phyloP scores from a whole-genome alignment of 2,329 filamentous ascomycete species.

The Scortechinia acanthostroma region DNA sequence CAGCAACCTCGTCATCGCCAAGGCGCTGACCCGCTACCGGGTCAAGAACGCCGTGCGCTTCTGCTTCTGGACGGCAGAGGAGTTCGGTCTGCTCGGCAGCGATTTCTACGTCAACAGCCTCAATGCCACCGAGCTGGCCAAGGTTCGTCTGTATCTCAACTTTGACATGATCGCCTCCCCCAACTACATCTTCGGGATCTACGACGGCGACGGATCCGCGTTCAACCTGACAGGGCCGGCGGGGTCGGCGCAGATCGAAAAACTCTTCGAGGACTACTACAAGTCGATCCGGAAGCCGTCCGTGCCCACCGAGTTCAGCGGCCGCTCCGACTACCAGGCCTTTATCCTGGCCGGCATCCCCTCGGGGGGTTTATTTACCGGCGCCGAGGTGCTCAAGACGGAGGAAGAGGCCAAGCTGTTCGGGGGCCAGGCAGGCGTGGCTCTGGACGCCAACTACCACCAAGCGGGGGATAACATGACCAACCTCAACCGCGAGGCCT shows the following conservation, averaged over 20 bases:
- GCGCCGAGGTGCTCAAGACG: constrained; percentile 47
- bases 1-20: constrained; percentile 29
- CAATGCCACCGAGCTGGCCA: constrained; percentile 16
- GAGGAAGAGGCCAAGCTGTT: constrained; percentile 35
- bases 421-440: constrained; percentile 32
- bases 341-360: constrained; percentile 49
- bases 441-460: constrained; percentile 26
- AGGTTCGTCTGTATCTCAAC: constrained; percentile 13
- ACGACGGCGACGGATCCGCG: constrained; percentile 9
- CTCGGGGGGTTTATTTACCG: constrained; percentile 50
- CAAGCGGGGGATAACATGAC: constrained; percentile 27
- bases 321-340: constrained; percentile 52
- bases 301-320: constrained; percentile 41
- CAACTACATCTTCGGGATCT: constrained; percentile 11
- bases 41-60: constrained; percentile 27
- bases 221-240: constrained; percentile 27
- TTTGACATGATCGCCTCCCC: constrained; percentile 13
- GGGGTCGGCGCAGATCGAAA: constrained; percentile 37
- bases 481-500: constrained; percentile 24
- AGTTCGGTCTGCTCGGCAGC: constrained; percentile 27
- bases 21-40: constrained; percentile 16
- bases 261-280: constrained; percentile 34
- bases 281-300: constrained; percentile 24
- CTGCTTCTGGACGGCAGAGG: constrained; percentile 35
- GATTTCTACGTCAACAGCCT: constrained; percentile 23